Evolutionary conservation across 2,329 filamentous ascomycete species (phyloP), one percentile per base, ranked within the genome.

Genomic region (Conoideocrella luteorostrata): DNA sequence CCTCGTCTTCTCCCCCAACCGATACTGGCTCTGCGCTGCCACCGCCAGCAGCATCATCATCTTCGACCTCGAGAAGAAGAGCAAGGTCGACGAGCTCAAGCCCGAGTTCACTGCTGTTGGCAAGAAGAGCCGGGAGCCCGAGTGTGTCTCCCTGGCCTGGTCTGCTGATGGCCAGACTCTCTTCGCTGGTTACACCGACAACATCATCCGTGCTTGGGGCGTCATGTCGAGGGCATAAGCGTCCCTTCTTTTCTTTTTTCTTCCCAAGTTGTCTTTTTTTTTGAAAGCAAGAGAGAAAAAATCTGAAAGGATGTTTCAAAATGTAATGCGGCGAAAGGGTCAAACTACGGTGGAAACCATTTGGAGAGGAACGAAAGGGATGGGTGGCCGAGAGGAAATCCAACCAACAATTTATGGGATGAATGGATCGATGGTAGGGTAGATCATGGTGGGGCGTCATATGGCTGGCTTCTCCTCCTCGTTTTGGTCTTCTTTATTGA

Each of bases 21-120:
- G 93, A 73, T 98, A 98, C 88, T 98, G 93, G 93, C 85, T 98
- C 61, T 98, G 93, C 82, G 93, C 93, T 68, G 93, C 93, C 69
- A 98, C 93, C 54, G 81, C 88, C 68, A 88, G 82, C 77, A 89
- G 83, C 82, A 97, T 98, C 82, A 96, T 96, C 82, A 97, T 98
- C 82, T 98, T 98, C 78, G 93, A 98, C 68, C 84, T 98, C 60
- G 93, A 98, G 88, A 98, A 98, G 90, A 98, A 98, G 90, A 94
- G 85, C 86, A 97, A 96, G 86, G 91, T 97, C 67, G 91, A 97
- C 65, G 93, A 97, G 84, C 84, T 98, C 72, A 96, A 95, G 86
- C 91, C 91, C 59, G 93, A 98, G 72, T 96, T 93, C 79, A 79
- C 89, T 67, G 95, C 89, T 69, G 85, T 89, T 69, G 88, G 90